Evolutionary conservation across 306 rosid genomes (phyloP).

Genomic region (Prunus mongolica): DNA sequence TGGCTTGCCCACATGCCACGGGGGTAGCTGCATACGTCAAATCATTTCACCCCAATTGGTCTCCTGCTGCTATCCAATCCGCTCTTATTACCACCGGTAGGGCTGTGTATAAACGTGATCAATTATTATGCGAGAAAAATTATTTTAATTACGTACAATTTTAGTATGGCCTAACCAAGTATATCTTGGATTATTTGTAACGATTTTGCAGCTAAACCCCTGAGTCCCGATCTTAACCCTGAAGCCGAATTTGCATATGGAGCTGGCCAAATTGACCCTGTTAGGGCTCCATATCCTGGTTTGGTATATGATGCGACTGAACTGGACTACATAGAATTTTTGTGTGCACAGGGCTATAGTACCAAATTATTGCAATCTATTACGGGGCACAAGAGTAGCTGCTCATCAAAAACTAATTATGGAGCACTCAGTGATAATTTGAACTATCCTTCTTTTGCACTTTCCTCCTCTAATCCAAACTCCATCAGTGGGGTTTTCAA

Average conservation of each 20-base stretch:
- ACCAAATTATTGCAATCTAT: conserved; percentile 12
- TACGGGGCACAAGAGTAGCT: conserved; percentile 1
- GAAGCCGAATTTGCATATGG: conserved; percentile 46
- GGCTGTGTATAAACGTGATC: not conserved
- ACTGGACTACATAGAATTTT: conserved; percentile 24
- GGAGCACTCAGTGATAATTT: conserved; percentile 27
- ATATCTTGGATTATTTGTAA: not conserved
- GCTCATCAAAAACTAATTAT: not conserved
- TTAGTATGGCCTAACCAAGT: not conserved
- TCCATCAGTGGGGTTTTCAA: conserved; percentile 18
- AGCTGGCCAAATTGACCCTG: conserved; percentile 41
- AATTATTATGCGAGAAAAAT: not conserved
- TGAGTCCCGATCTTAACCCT: conserved; percentile 11
- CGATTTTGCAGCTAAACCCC: conserved; percentile 26
- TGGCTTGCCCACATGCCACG: conserved; percentile 86
- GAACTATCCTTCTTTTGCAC: conserved; percentile 50
- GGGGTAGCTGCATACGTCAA: conserved; percentile 81
- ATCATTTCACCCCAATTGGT: conserved; percentile 78
- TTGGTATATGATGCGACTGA: conserved; percentile 36
- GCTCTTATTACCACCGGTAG: conserved; percentile 59
- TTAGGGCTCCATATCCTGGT: conserved; percentile 38
- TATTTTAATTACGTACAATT: no score
- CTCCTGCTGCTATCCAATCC: conserved; percentile 51
- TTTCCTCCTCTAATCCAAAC: not conserved
- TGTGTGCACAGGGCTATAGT: conserved; percentile 46